These are phyloP conservation scores for Endocalyx cinctus DNA, from an alignment of 2,329 filamentous ascomycete genomes.

Conservation along the genomic window DNA sequence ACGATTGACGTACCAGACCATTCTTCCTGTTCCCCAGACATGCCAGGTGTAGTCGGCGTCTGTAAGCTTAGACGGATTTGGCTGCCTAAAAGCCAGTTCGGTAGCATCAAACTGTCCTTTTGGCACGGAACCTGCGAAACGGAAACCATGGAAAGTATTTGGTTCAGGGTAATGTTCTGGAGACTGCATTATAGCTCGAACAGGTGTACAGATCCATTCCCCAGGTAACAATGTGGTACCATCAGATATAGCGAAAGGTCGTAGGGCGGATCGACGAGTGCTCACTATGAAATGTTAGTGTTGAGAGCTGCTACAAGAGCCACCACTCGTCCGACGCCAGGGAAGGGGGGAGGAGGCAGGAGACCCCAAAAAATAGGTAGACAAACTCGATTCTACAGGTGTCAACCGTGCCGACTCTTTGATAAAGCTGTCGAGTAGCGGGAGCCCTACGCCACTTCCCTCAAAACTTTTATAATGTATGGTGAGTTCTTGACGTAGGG, in stretches of 20 bases:
- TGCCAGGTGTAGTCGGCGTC: constrained; percentile 2
- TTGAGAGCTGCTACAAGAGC: not conserved
- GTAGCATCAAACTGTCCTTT: not conserved
- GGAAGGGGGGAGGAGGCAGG: too few species aligned
- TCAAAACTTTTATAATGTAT: constrained; percentile 4
- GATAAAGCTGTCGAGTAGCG: constrained; percentile 19
- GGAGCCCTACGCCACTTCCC: constrained; percentile 3
- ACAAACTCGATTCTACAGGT: constrained; percentile 14
- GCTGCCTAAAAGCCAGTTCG: not conserved
- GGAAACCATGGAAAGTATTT: constrained; percentile 7
- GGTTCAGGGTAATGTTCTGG: constrained; percentile 1
- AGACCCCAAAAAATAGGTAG: not conserved
- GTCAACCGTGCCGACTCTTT: constrained; percentile 17
- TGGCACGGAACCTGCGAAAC: too few species aligned
- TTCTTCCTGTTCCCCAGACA: constrained; percentile 4
- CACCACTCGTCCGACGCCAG: too few species aligned
- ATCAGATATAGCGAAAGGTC: constrained; percentile 6
- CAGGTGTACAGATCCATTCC: constrained; percentile 7
- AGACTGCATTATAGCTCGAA: constrained; percentile 2
- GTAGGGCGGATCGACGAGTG: constrained; percentile 5
- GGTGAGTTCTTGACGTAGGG: constrained; percentile 3
- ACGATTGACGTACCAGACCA: constrained; percentile 7
- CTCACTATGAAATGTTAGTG: constrained; percentile 5
- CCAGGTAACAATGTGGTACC: constrained; percentile 4
- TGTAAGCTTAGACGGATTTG: not conserved